phyloP scores from a whole-genome alignment of 2,329 filamentous ascomycete genomes.

The Cladorrhinum sp. region DNA sequence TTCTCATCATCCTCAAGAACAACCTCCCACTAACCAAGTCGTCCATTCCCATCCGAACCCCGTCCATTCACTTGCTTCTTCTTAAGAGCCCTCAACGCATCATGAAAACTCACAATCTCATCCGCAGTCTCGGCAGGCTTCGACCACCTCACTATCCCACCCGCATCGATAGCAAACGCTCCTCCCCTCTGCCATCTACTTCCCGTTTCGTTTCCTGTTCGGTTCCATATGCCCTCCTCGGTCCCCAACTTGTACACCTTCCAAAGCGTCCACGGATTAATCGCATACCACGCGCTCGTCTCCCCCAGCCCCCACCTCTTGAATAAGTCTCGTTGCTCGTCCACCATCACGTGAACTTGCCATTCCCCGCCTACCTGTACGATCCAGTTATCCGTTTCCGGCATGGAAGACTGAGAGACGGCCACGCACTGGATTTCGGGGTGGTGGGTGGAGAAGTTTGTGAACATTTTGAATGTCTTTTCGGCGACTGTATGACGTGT shows the following conservation, averaged over 20 bases:
- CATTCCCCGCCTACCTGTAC: constrained; percentile 54
- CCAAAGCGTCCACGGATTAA: constrained; percentile 57
- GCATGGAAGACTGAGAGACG: constrained; percentile 56
- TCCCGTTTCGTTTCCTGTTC: constrained; percentile 51
- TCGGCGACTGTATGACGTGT: constrained; percentile 61
- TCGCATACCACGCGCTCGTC: constrained; percentile 59
- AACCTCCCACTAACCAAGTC: constrained; percentile 13
- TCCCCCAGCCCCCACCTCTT: constrained; percentile 64
- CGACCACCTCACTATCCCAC: constrained; percentile 53
- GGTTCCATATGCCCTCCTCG: constrained; percentile 58
- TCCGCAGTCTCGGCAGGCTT: constrained; percentile 47
- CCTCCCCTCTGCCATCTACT: constrained; percentile 67
- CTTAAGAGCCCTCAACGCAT: constrained; percentile 35
- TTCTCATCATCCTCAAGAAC: not conserved
- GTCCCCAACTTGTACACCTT: constrained; percentile 56
- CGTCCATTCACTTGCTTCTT: not conserved
- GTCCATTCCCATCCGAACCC: not conserved
- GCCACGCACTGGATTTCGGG: constrained; percentile 55
- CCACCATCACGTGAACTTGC: constrained; percentile 57
- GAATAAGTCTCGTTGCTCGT: constrained; percentile 59
- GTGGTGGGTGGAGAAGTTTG: constrained; percentile 49
- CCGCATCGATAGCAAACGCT: constrained; percentile 57
- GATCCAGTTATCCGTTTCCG: constrained; percentile 57
- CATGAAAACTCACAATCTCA: constrained; percentile 53
- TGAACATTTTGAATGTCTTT: constrained; percentile 58